phyloP scores from a whole-genome alignment of 768 basidiomycete species.

The Ramaria sp. region DNA sequence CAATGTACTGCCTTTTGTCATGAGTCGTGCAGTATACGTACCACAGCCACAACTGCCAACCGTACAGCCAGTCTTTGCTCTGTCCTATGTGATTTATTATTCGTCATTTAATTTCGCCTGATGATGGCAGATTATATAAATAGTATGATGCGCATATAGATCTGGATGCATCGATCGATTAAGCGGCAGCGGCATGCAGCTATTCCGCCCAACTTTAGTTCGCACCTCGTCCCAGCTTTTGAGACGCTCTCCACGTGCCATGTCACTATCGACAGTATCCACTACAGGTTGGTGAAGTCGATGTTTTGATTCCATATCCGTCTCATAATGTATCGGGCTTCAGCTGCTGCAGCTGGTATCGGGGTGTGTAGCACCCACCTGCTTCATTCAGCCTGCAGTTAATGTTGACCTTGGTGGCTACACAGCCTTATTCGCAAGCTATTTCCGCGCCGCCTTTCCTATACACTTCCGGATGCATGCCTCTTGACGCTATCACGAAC shows the following conservation, averaged over 20 bases:
- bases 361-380: slow-evolving; percentile 25
- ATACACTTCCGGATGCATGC: slow-evolving; percentile 85
- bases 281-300: not conserved
- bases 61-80: too few species aligned
- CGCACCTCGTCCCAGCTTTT: not conserved
- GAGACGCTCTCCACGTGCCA: not conserved
- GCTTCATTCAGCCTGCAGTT: slow-evolving; percentile 21
- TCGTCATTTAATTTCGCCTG: too few species aligned
- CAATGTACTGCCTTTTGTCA: too few species aligned
- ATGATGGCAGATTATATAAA: too few species aligned
- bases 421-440: slow-evolving; percentile 70
- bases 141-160: too few species aligned
- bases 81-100: too few species aligned
- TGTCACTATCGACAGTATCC: slow-evolving; percentile 5
- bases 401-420: not conserved
- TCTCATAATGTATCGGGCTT: not conserved
- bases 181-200: not conserved
- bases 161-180: too few species aligned
- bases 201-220: not conserved
- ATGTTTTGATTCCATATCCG: not conserved
- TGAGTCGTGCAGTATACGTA: too few species aligned
- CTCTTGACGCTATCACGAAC: slow-evolving; percentile 62
- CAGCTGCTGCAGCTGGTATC: slow-evolving; percentile 69
- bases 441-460: slow-evolving; percentile 75
- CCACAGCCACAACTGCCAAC: too few species aligned